Base-by-base conservation (phyloP, 177 flowering plant species). In the Vitis hybrid region DNA sequence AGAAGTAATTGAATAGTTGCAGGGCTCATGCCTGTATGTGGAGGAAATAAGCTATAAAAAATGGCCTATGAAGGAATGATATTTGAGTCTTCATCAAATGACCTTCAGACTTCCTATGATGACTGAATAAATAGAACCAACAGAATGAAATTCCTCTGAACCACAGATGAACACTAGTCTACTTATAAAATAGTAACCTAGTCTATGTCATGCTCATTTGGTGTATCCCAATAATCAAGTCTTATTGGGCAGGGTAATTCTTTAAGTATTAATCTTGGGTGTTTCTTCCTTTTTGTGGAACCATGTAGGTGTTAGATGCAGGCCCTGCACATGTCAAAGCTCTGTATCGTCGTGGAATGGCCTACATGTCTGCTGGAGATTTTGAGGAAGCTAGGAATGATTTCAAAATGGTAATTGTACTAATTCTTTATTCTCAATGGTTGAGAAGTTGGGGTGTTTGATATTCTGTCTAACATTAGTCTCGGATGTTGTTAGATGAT, bases 271-370 rank as follows among this genome's bases (percentile, higher is more conserved):
- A 69, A 23, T 60, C 30, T 45, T 77, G 26, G 48, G 51, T 65
- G 6, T 56, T 10, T 49, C 5, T 14, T 52, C 30, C 5, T 56
- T 40, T 40, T 40, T 63, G 62, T 72, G 62, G 63, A 62, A 63
- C 67, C 17, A 57, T 77, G 65, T 80, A 94, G 98, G 98, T 95
- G 17, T 69, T 96, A 70, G 98, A 96, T 67, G 79, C 87, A 52
- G 92, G 84, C 67, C 99, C 98, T 64, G 86, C 79, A 32, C 96
- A 91, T 76, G 91, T 79, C 13, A 96, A 96, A 84, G 99, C 91
- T 73, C 83, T 96, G 10, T 96, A 96, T 74, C 92, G 98, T 18
- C 97, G 98, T 70, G 99, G 98, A 77, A 89, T 93, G 94, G 98
- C 98, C 32, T 86, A 86, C 83, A 87, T 93, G 94, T 76, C 84